Conservation (phyloP, 2,329 filamentous ascomycete genomes). For the Fusarium acutatum region DNA sequence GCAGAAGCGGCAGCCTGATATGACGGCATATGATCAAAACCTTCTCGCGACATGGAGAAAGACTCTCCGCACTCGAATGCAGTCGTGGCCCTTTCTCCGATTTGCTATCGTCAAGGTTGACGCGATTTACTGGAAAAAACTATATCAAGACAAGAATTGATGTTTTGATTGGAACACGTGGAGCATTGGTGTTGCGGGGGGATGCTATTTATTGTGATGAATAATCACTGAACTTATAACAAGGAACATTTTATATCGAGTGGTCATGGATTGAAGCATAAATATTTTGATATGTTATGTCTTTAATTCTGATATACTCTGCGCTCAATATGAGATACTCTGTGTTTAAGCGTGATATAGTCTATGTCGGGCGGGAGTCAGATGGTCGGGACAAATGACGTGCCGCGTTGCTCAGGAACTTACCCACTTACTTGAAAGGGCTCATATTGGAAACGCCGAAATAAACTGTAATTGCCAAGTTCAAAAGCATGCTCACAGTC, state of each 20-base stretch:
- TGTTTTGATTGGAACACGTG: neutral
- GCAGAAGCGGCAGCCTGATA: neutral
- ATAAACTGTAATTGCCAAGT: fast-evolving
- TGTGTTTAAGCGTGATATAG: neutral
- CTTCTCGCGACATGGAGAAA: neutral
- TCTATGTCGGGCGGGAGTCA: too few relatives aligned
- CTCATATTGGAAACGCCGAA: neutral
- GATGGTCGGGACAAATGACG: neutral
- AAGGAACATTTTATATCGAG: neutral
- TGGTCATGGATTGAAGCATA: neutral
- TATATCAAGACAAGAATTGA: neutral
- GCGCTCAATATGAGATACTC: neutral
- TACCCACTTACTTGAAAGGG: neutral
- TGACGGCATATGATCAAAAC: neutral
- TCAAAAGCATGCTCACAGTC: neutral
- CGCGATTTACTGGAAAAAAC: conserved; percentile 5
- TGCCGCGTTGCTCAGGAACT: too few relatives aligned
- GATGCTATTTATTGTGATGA: neutral
- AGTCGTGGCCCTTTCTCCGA: neutral
- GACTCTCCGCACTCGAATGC: neutral
- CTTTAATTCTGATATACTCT: too few relatives aligned
- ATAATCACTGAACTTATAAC: neutral
- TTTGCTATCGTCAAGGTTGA: conserved; percentile 10
- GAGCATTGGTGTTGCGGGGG: fast-evolving
- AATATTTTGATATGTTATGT: neutral